Base-by-base conservation (phyloP, 805 yeast species). In the Saccharomycopsis synnaedendra region DNA sequence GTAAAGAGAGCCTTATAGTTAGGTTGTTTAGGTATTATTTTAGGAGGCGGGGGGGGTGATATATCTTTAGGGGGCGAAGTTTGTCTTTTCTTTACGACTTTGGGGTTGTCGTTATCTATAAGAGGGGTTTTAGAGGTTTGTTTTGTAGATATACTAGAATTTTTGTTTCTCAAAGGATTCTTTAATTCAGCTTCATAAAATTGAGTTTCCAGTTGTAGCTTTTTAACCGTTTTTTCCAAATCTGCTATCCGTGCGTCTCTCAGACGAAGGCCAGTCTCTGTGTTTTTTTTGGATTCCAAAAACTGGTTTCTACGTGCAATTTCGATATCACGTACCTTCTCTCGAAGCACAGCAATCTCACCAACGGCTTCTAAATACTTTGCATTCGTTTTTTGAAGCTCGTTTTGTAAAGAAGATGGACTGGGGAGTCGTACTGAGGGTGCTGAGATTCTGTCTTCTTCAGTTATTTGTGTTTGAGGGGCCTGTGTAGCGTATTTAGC, bases 281-380 rank as follows among this genome's bases (percentile, higher is more conserved):
- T 53, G 4, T 62, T 53, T 28, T 60, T 62, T 4, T 56, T 53
- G 4, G 52, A 50, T 5, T 48, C 50, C 33, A 56, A 51, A 30
- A 65, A 57, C 53, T 75, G 79, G 1, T 60, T 62, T 4, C 64
- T 64, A 39, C 65, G 65, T 43, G 65, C 68, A 30, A 58, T 58
- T 44, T 72, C 74, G 3, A 75, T 52, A 39, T 72, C 70, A 27
- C 71, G 64, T 27, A 84, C 64, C 55, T 80, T 85, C 6, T 81
- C 76, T 47, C 94, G 68, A 11, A 89, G 67, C 35, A 88, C 80
- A 9, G 93, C 80, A 36, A 85, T 79, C 58, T 89, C 96, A 3
- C 97, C 97, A 47, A 75, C 75, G 4, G 85, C 82, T 35, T 71
- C 64, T 47, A 67, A 69, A n/a, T 78, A 53, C 39, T 65, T 65